Conservation (phyloP, 805 yeast species). For the Blastobotrys attinorum region DNA sequence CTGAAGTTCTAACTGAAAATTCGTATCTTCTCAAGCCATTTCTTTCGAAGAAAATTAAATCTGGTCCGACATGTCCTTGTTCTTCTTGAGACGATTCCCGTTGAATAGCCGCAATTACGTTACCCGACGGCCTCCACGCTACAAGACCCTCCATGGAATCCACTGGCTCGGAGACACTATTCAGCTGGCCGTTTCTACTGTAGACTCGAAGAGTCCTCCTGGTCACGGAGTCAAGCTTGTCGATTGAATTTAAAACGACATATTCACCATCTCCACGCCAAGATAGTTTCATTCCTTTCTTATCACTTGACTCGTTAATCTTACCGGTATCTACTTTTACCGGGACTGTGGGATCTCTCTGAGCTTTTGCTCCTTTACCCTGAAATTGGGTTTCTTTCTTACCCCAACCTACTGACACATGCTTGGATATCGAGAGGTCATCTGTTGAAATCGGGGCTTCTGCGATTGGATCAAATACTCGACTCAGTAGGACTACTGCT, state of each 20-base stretch:
- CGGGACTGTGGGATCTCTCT: conserved; percentile 82
- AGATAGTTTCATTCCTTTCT: conserved; percentile 42
- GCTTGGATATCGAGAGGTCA: conserved; percentile 66
- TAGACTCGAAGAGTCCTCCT: conserved; percentile 75
- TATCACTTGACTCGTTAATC: conserved; percentile 45
- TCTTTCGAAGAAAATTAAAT: conserved; percentile 69
- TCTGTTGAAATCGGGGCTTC: conserved; percentile 51
- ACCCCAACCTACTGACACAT: conserved; percentile 99
- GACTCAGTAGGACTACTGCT: conserved; percentile 53
- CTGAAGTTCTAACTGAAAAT: conserved; percentile 58
- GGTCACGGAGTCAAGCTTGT: conserved; percentile 37
- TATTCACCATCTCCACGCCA: conserved; percentile 97
- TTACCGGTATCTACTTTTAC: conserved; percentile 63
- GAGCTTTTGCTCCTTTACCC: conserved; percentile 83
- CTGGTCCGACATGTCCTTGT: conserved; percentile 29
- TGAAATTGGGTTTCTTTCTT: conserved; percentile 91
- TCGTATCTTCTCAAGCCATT: conserved; percentile 91
- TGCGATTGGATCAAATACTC: conserved; percentile 69
- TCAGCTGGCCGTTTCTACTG: conserved; percentile 63
- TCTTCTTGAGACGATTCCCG: conserved; percentile 31
- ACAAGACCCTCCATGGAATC: conserved; percentile 67
- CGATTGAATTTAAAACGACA: conserved; percentile 61
- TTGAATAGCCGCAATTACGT: conserved; percentile 75
- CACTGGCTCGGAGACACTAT: conserved; percentile 82
- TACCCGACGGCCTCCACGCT: conserved; percentile 89